Conservation (phyloP, 768 basidiomycete genomes). For the Xerocomellus dryophilus region DNA sequence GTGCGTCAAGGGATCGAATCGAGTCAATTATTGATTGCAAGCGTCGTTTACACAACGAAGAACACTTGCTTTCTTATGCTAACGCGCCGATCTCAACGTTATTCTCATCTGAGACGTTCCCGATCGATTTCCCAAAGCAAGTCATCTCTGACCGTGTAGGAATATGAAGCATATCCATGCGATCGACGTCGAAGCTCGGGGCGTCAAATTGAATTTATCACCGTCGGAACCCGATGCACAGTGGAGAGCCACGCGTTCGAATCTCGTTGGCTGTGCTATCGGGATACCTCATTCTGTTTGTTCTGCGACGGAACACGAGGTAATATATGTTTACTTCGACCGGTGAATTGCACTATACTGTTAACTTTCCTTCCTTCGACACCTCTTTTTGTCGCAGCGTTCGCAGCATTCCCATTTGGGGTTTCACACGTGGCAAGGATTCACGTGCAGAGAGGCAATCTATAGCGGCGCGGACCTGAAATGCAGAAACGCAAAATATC, state of each 20-base stretch:
- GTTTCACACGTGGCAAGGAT: background rate
- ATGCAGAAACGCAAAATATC: background rate
- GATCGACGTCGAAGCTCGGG: constrained; percentile 27
- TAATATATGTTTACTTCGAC: constrained; percentile 14
- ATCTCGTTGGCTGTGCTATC: constrained; percentile 22
- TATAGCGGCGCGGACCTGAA: background rate
- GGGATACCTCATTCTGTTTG: constrained; percentile 18
- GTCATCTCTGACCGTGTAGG: constrained; percentile 14
- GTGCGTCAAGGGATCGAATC: constrained; percentile 12
- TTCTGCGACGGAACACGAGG: constrained; percentile 6
- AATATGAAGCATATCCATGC: constrained; percentile 16
- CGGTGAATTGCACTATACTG: constrained; percentile 2
- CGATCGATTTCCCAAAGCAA: constrained; percentile 21
- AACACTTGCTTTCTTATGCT: constrained; percentile 3
- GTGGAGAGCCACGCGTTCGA: constrained; percentile 17
- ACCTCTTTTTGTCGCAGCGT: background rate
- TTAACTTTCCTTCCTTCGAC: constrained; percentile 12
- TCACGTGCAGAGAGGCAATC: constrained; percentile 1
- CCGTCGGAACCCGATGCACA: constrained; percentile 15
- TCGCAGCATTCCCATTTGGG: background rate
- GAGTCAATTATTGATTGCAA: constrained; percentile 6
- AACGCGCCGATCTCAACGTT: constrained; percentile 14
- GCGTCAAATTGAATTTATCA: constrained; percentile 13
- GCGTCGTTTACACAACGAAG: constrained; percentile 1
- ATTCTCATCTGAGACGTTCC: constrained; percentile 3